Evolutionary conservation across 2,329 filamentous ascomycete genomes (phyloP), one percentile per base, ranked within the genome.

Genomic region (Fusarium sp.): DNA sequence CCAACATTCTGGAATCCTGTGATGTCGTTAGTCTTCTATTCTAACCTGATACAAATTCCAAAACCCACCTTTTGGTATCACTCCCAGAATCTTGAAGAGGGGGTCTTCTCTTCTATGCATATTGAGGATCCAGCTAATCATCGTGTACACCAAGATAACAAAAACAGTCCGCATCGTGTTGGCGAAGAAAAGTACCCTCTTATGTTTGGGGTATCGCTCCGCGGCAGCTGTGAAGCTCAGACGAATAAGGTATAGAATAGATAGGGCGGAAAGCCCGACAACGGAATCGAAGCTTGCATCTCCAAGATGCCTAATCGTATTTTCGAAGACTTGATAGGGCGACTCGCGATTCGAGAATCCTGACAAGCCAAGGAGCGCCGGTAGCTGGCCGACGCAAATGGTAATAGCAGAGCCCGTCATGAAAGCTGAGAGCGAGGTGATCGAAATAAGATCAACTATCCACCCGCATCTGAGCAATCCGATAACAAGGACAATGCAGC

Each of bases 341-440:
- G 93, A 81, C 17, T 88, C 94, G 72, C 94, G 87, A 15, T 90
- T 97, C 67, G 90, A 88, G 78, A 96, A 90, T 22, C 87, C 87
- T 1, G 85, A 85, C 75, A 97, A 90, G 8, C 96, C 96, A 82
- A 99, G 87, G 78, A 98, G 82, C 3, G 87, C 86, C 2, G 93
- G 91, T 7, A 98, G 85, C 79, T 99, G 96, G 34, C 96, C 95
- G 24, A 89, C 87, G 17, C 88, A 90, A 76, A 99, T 98, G 74
- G 88, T 97, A 79, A 99, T 87, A 55, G 95, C 94, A 7, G 95
- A 97, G 4, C 95, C 95, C 0, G 96, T 98, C 92, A 98, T 98
- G 83, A 97, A 98, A 4, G 96, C 94, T 0, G 93, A 95, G 55
- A 98, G 93, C 0, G 95, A 93, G 2, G 94, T 91, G 58, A 98